Evolutionary conservation across 2,329 filamentous ascomycete genomes (phyloP).

Genomic region (Hypoxylon sp.): DNA sequence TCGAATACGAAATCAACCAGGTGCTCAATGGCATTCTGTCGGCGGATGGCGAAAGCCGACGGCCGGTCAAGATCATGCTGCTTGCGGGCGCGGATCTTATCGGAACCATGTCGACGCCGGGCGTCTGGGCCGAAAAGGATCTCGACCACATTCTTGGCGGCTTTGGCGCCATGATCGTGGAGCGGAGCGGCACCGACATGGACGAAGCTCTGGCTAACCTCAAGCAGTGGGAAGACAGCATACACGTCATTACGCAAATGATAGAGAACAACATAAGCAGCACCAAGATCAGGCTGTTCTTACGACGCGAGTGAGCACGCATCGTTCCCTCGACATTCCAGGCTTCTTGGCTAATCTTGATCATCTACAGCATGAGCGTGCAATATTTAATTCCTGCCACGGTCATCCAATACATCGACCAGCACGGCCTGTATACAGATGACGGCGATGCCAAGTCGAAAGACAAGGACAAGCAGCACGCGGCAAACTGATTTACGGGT

Average conservation of each 20-base stretch:
- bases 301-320: conserved; percentile 65
- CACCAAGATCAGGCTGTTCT: conserved; percentile 80
- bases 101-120: conserved; percentile 75
- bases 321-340: not conserved
- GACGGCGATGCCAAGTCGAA: conserved; percentile 37
- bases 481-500: conserved; percentile 29
- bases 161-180: conserved; percentile 83
- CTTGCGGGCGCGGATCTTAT: conserved; percentile 81
- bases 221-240: conserved; percentile 83
- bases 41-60: conserved; percentile 70
- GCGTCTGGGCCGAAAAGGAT: conserved; percentile 85
- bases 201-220: conserved; percentile 85
- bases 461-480: conserved; percentile 43
- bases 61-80: conserved; percentile 75
- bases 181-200: conserved; percentile 87
- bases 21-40: conserved; percentile 77
- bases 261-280: conserved; percentile 88
- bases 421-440: conserved; percentile 66
- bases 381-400: conserved; percentile 77
- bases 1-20: conserved; percentile 87
- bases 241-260: conserved; percentile 87
- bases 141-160: conserved; percentile 85
- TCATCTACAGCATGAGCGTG: conserved; percentile 69
- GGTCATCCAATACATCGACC: conserved; percentile 77
- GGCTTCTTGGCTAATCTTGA: not conserved